Base-by-base conservation (phyloP, 768 basidiomycete species). In the Brasilioporus rufonigricans region DNA sequence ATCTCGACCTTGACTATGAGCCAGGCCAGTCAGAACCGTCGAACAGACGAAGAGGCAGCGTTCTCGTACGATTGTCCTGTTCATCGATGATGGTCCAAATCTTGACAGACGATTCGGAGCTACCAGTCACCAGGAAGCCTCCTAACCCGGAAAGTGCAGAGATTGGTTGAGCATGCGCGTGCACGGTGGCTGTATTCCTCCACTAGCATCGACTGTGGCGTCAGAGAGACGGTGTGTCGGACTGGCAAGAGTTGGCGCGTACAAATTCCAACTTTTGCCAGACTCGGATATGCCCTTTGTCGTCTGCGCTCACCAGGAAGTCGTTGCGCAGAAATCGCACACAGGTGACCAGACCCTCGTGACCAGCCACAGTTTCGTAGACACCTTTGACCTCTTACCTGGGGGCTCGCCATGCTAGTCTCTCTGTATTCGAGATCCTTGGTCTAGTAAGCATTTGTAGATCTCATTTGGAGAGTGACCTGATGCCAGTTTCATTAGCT, bases 61-160 rank as follows among this genome's bases (percentile, higher is more conserved):
- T 44, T 14, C 21, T 26, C 58, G 27, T 68, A 78, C 75, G 64
- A 63, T 48, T 48, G 62, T 73, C 54, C 55, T 62, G 56, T 52
- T 58, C 53, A 53, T 63, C 39, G 24, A 44, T 19, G 29, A 86
- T 44, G 29, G 71, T 70, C 92, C 92, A 98, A 26, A 91, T 74
- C 69, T 89, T 92, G 40, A 95, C 77, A 1, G 73, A 72, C 1
- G 85, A 83, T 68, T 98, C 94, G 0, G 94, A 96, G 16, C 89
- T 85, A 1, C 91, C 93, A 0, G 91, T 92, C 3, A 87, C 77
- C 10, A 95, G 56, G 33, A 75, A 71, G 41, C 74, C 68, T 16
- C 73, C 76, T 48, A 76, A 72, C 2, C 77, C 74, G 38, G 78
- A 82, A 4, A 98, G 68, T 3, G 86, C 77, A 13, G 91, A 87